Base-by-base conservation (phyloP, 805 yeast genomes). In the Lipomyces starkeyi region DNA sequence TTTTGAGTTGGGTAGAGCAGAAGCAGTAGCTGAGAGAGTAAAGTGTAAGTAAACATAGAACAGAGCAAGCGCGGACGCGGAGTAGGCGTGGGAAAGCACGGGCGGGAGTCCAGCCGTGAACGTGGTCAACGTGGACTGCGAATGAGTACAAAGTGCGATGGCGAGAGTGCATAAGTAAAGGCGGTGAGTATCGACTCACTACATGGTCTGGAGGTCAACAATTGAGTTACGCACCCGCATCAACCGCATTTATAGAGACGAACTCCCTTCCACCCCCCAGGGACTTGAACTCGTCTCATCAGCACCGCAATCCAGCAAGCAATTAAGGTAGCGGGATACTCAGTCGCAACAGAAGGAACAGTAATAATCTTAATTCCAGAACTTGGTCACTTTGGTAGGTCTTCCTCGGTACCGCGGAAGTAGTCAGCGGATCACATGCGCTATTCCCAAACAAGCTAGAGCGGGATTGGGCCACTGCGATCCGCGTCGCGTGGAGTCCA, bases 401-500 rank as follows among this genome's bases (percentile, higher is more conserved):
- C 32, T 2, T 43, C 11, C 20, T 14, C 49, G 49, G 49, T n/a
- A 17, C 49, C 49, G 22, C 11, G 20, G 22, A 7, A 8, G 49
- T 6, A 17, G 49, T n/a, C 49, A 43, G 49, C 49, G 49, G 49
- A n/a, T 43, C 49, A 43, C 49, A 43, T n/a, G 49, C 49, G 22
- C 49, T 43, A 43, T 43, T 17, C 49, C 49, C 49, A 17, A 43
- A 43, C 22, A 3, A n/a, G 49, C 49, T 43, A 43, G 49, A 17
- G 49, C 49, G 22, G 22, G 8, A 13, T 55, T 43, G 35, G 32
- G 57, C 64, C 49, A 54, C 49, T 56, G 37, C 64, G 64, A 62
- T 62, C 64, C 64, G 59, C 60, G 64, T 62, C 64, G 64, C 64
- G 64, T 62, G 64, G 64, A 54, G 34, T 55, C 64, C 64, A 62